Evolutionary conservation across 192 early-diverging fungal genomes (phyloP), one percentile per base, ranked within the genome.

Genomic region (Coemansia sp.): DNA sequence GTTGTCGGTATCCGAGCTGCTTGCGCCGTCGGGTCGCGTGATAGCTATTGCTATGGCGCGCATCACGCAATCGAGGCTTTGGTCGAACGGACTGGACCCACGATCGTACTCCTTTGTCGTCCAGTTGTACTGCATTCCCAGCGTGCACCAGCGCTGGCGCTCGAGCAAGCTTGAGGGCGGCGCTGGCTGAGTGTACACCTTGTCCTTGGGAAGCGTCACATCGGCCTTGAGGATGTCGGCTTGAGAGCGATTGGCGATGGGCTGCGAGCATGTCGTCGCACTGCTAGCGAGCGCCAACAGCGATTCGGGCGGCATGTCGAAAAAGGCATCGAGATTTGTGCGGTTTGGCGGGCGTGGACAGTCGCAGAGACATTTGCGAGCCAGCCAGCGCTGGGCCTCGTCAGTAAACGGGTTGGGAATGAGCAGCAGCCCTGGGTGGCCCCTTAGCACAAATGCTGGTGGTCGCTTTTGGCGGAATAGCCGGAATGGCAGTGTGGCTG

Each of bases 291-390:
- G 36, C 1, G 64, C 29, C 60, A 83, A 83, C 40, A 83, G 59
- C 17, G 80, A 61, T 7, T 92, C 92, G 1, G 74, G 51, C 6
- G 91, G 91, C 17, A 94, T 60, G 6, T 74, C 56, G 60, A 93
- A 98, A 68, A 95, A 94, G 17, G 94, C 89, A 65, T 98, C 93
- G 4, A 98, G 85, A 76, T 95, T 98, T 41, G 90, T 89, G 8
- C 89, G 87, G 72, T 94, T 96, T 6, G 96, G 96, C 25, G 87
- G 85, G 25, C 71, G 65, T 2, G 94, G 76, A 64, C 91, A 94
- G n/a, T 92, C 87, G 45, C 85, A 82, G 29, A 98, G 79, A 53
- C 92, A 93, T 32, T 86, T 76, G 64, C 87, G 85, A 12, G 94
- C 86, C 20, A 96, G 63, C 57, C 70, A 67, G 24, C 88, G 83